Evolutionary conservation across 805 yeast species (phyloP).

Genomic region (Kazachstania bromeliacearum): DNA sequence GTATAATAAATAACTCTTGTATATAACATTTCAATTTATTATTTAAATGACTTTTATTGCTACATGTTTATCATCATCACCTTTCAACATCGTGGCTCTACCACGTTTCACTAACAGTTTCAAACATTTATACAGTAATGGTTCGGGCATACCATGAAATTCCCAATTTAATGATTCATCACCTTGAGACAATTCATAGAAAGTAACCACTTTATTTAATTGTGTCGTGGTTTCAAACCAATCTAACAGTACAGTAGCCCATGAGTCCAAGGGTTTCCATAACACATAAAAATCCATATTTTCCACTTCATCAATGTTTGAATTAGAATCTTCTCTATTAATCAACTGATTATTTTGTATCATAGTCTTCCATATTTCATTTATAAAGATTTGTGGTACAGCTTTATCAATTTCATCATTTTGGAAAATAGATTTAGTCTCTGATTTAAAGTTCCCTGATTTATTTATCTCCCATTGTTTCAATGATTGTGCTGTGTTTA

Average conservation of each 20-base stretch:
- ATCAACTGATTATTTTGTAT: conserved; percentile 47
- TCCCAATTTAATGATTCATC: conserved; percentile 48
- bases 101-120: conserved; percentile 54
- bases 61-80: conserved; percentile 52
- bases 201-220: conserved; percentile 62
- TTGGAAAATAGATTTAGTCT: conserved; percentile 32
- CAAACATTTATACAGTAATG: conserved; percentile 44
- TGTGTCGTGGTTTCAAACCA: conserved; percentile 78
- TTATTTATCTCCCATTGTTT: conserved; percentile 44
- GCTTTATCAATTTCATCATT: conserved; percentile 44
- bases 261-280: conserved; percentile 60
- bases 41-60: conserved; percentile 69
- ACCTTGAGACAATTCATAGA: conserved; percentile 68
- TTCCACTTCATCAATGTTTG: neutral
- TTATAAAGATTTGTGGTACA: conserved; percentile 45
- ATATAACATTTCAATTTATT: neutral
- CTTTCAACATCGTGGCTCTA: conserved; percentile 64
- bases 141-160: conserved; percentile 53
- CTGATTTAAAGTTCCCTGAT: conserved; percentile 18
- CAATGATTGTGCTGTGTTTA: conserved; percentile 49
- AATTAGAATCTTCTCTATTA: conserved; percentile 24
- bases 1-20: neutral
- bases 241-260: conserved; percentile 56
- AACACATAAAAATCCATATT: conserved; percentile 37
- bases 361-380: conserved; percentile 50